A percentile compares a stretch with the other conserved stretches of the same genome.
Conservation (phyloP, 495 filamentous ascomycete species). For the Penicillium lividum region DNA sequence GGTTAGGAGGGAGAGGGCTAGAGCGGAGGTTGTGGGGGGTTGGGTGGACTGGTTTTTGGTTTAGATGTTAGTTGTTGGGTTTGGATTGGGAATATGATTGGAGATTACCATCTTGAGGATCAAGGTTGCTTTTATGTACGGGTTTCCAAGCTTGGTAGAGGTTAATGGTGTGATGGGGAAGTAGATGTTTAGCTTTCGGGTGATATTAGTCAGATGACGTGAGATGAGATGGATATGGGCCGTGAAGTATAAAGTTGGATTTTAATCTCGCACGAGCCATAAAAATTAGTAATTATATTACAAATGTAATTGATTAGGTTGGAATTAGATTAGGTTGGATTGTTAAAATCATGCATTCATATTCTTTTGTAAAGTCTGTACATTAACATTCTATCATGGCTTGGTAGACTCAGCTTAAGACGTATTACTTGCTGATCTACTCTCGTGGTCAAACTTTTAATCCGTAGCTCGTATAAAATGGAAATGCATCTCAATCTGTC, state of each 20-base stretch:
- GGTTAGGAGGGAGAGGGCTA: slow-evolving; percentile 77
- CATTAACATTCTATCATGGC: slow-evolving; percentile 1
- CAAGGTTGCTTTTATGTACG: too few relatives aligned
- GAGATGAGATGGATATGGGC: not conserved
- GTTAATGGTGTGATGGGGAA: not conserved
- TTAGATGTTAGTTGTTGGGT: not conserved
- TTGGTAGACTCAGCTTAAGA: not conserved
- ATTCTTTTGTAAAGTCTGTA: not conserved
- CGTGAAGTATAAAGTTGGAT: not conserved
- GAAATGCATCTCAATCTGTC: not conserved
- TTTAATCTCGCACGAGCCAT: too few relatives aligned
- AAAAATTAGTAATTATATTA: too few relatives aligned
- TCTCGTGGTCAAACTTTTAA: not conserved
- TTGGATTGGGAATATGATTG: not conserved
- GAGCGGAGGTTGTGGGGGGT: slow-evolving; percentile 52
- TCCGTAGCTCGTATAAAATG: not conserved
- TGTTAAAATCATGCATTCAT: not conserved
- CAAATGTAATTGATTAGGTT: too few relatives aligned
- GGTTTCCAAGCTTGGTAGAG: not conserved
- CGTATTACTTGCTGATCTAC: not conserved
- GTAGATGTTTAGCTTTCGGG: not conserved
- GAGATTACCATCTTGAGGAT: slow-evolving; percentile 16
- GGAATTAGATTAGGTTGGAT: too few relatives aligned
- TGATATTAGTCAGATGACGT: not conserved
- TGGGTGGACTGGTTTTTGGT: not conserved